phyloP scores from a whole-genome alignment of 257 asterid genomes.

The Solanum sitiens region DNA sequence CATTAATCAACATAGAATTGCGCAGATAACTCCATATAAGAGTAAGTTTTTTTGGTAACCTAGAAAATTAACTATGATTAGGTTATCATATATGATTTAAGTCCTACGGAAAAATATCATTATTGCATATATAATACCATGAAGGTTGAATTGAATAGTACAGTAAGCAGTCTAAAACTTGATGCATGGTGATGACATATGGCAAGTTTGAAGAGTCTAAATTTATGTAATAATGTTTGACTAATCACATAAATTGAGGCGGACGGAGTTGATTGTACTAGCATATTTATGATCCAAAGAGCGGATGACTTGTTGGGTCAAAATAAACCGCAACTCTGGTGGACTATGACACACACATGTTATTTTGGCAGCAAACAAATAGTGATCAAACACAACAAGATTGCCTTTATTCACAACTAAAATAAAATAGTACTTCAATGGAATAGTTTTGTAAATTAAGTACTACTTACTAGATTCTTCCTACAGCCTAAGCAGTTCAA shows the following conservation, averaged over 20 bases:
- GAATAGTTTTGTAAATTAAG: background rate
- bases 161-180: background rate
- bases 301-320: slow-evolving; percentile 66
- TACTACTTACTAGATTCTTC: background rate
- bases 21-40: background rate
- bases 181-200: slow-evolving; percentile 38
- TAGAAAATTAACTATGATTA: background rate
- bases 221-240: background rate
- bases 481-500: background rate
- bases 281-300: slow-evolving; percentile 26
- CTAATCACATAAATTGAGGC: too few species aligned
- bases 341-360: slow-evolving; percentile 13
- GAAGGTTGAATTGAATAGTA: background rate
- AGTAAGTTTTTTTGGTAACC: background rate
- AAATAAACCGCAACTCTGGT: slow-evolving; percentile 38
- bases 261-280: background rate
- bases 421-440: background rate
- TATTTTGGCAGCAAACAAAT: slow-evolving; percentile 13
- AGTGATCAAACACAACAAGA: background rate
- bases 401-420: slow-evolving; percentile 14
- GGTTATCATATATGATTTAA: background rate
- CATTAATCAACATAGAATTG: too few species aligned
- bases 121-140: background rate
- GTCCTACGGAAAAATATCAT: background rate
- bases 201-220: slow-evolving; percentile 13